Base-by-base conservation (phyloP, 345 rosid genomes). In the Eucalyptus curtisii region DNA sequence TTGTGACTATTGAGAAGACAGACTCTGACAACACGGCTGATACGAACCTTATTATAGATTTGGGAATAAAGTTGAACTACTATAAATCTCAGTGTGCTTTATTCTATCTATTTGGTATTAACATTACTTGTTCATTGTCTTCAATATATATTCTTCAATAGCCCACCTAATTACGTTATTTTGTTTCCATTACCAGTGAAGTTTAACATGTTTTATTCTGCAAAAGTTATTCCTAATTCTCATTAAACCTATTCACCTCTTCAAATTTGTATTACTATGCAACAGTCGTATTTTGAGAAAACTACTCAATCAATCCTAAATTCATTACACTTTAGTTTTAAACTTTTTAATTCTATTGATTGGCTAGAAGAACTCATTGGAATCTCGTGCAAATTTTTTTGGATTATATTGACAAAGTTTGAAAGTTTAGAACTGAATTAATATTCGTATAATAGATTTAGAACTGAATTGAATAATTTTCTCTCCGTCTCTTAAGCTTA, bases 351-450 rank as follows among this genome's bases (percentile, higher is more conserved):
- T 33, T 68, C 5, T 3, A n/a, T 3, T 15, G 5, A 61, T 61
- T 61, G 68, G 7, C 4, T 4, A 8, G 13, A 61, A 3, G 68
- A 13, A 8, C 4, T 8, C 4, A 71, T 33, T 19, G 82, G 25
- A 71, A 20, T 71, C 22, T 37, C 0, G 0, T 3, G 13, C 7
- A 10, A 9, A 0, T 20, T 7, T 52, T 52, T 52, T 52, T 20
- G 25, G 25, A 20, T 52, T 52, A 52, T 19, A 52, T 20, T 20
- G 57, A 52, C 9, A 19, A 52, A 19, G 25, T 19, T 52, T 52
- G 25, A 52, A 68, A 5, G 7, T 33, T 33, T 33, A 33, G 7
- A 11, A 33, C 1, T 19, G 1, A 8, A 66, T 55, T 55, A 24
- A 55, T 55, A 24, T 55, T 3, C 3, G 9, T 55, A 5, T 12